Percentiles rank a stretch among this genome's conserved stretches.
These are phyloP conservation scores for Fusarium guadeloupense DNA, from an alignment of 2,329 filamentous ascomycete genomes.

Conservation along the genomic window DNA sequence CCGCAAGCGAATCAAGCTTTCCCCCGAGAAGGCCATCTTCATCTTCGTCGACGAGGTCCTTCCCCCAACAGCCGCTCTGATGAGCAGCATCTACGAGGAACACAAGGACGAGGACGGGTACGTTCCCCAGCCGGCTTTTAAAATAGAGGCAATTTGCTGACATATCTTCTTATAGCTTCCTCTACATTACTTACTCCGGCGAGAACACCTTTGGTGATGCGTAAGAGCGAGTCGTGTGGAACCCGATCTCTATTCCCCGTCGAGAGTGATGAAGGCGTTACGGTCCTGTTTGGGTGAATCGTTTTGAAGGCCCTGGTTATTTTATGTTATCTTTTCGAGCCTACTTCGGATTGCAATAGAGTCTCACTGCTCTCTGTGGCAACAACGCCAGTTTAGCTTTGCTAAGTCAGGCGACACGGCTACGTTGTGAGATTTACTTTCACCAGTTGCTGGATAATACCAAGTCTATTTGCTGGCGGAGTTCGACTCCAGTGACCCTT, in stretches of 20 bases:
- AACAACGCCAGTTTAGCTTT: constrained; percentile 11
- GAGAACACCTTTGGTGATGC: constrained; percentile 92
- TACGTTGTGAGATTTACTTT: background rate
- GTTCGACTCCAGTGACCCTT: constrained; percentile 5
- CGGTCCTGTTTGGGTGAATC: constrained; percentile 45
- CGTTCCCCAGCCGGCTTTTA: constrained; percentile 36
- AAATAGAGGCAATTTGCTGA: constrained; percentile 23
- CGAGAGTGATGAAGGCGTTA: constrained; percentile 50
- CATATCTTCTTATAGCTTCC: constrained; percentile 69
- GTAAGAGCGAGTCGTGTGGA: constrained; percentile 35
- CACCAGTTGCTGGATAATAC: constrained; percentile 3
- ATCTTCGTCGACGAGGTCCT: constrained; percentile 99
- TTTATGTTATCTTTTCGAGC: constrained; percentile 40
- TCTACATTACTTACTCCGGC: constrained; percentile 99
- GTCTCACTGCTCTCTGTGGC: constrained; percentile 27
- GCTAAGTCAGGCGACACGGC: background rate
- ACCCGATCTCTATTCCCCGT: constrained; percentile 32
- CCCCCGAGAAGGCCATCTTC: constrained; percentile 99
- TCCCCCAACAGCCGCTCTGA: constrained; percentile 93
- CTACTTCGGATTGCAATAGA: constrained; percentile 37
- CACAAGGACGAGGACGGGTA: constrained; percentile 87
- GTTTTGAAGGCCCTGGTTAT: constrained; percentile 42
- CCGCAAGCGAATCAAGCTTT: constrained; percentile 99
- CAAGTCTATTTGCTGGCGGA: constrained; percentile 5
- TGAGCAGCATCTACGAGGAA: constrained; percentile 99